Evolutionary conservation across 306 rosid species (phyloP), one percentile per base, ranked within the genome.

Genomic region (Prunus salicina): DNA sequence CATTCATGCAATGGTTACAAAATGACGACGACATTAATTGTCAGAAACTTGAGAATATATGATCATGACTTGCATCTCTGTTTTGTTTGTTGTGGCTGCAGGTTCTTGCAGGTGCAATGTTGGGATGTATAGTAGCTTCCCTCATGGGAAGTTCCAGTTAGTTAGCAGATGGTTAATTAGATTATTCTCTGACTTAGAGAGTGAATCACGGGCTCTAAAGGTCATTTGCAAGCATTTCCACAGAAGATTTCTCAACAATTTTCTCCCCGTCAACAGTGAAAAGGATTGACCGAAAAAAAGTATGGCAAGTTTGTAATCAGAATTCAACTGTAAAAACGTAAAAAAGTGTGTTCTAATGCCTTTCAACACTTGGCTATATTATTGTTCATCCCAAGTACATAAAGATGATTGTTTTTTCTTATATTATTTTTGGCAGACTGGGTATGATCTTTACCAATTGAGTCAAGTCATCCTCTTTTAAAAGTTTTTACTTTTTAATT

Each of bases 91-190:
- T 22, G 19, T 28, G 64, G 68, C 46, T 77, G 77, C 86, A 85
- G 88, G 88, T 85, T 27, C 58, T 80, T 20, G 88, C 88, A 8
- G 88, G 88, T 85, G 88, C 82, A 60, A 19, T 79, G 69, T 56
- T 85, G 86, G 88, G 88, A 69, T 82, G 82, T 68, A 30, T 79
- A 25, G 77, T 85, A n/a, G 86, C 88, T 25, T 79, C 43, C 45
- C 82, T 82, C 27, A 75, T 76, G 84, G 72, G 60, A 75, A 69
- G 34, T 75, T 79, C 81, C 38, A 69, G 79, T 34, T 78, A 85
- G 76, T 53, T 74, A 85, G 74, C 60, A 2, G 51, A 76, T 47
- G 49, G 69, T 56, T 46, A 12, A 63, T 71, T 19, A 45, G 14
- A 76, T 46, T 32, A 58, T 49, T 52, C 7, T 71, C 45, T 9